A percentile compares a stretch with the other conserved stretches of the same genome.
Conservation (phyloP, 148 eudicot genomes). For the Rhododendron vialii region DNA sequence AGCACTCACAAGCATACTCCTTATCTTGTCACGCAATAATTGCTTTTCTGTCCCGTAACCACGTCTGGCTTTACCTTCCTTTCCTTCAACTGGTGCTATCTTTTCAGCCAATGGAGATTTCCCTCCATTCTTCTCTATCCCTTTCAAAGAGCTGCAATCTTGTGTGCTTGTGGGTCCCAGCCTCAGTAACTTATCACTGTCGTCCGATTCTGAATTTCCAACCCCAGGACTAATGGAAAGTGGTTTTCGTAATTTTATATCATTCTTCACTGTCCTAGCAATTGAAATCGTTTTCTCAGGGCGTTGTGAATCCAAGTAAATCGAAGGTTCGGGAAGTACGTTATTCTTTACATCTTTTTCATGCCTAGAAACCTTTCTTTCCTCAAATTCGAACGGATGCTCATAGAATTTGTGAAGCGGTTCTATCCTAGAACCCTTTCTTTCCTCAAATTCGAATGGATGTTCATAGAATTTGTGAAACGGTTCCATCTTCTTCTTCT, state of each 20-base stretch:
- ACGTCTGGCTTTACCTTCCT: slow-evolving; percentile 65
- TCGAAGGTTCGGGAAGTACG: slow-evolving; percentile 19
- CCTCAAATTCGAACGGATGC: slow-evolving; percentile 24
- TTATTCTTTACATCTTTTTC: slow-evolving; percentile 43
- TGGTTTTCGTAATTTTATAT: slow-evolving; percentile 27
- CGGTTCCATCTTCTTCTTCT: slow-evolving; percentile 36
- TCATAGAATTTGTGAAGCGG: slow-evolving; percentile 26
- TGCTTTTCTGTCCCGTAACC: slow-evolving; percentile 96
- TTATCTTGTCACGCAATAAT: slow-evolving; percentile 74
- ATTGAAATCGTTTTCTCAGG: slow-evolving; percentile 29
- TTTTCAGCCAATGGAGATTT: slow-evolving; percentile 41
- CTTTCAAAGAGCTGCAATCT: slow-evolving; percentile 22
- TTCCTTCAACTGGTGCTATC: slow-evolving; percentile 37
- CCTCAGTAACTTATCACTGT: slow-evolving; percentile 45
- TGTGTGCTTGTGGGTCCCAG: slow-evolving; percentile 28
- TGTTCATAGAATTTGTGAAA: slow-evolving; percentile 24
- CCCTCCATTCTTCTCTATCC: slow-evolving; percentile 25
- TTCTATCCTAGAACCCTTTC: slow-evolving; percentile 25
- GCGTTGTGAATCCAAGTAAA: slow-evolving; percentile 37
- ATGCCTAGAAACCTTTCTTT: slow-evolving; percentile 32
- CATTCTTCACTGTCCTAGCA: slow-evolving; percentile 30
- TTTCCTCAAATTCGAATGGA: slow-evolving; percentile 25
- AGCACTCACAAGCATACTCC: slow-evolving; percentile 68
- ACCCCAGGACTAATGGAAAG: neutral
- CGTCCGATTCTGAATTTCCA: slow-evolving; percentile 30